Base-by-base conservation (phyloP, 2,329 filamentous ascomycete genomes). In the Colletotrichum tropicale region DNA sequence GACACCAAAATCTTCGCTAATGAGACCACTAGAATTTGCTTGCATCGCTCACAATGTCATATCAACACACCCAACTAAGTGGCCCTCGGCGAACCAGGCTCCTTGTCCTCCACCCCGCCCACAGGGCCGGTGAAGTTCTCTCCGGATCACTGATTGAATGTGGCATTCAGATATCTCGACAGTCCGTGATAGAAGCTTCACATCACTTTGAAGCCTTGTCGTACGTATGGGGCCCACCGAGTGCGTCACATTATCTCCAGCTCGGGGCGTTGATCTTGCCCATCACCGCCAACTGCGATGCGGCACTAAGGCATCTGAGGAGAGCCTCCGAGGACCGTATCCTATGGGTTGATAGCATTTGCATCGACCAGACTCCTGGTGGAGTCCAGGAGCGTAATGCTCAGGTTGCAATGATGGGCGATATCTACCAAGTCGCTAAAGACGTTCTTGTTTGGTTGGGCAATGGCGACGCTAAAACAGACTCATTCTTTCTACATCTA, bases 1-100 rank as follows among this genome's bases (percentile, higher is more conserved):
- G 8, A 52, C 0, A 10, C 0, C 43, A 13, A 52, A 8, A 1
- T 0, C 43, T 21, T 52, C 1, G 10, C 43, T 21, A 0, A 13
- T 18, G 0, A 36, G 32, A 8, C 30, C 26, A 24, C 12, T 62
- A 2, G 30, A 34, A 13, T n/a, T 16, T 9, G 0, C 1, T 62
- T 24, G 6, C 30, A 0, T 9, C 1, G 13, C 16, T 0, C 58
- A 9, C 4, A 36, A 62, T 62, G 28, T 8, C 58, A 8, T 36
- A 62, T 62, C 58, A 36, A 34, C 55, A 58, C 21, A 36, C n/a
- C 4, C 58, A 36, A 36, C 18, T 62, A 15, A 16, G 18, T 34
- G 58, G 28, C 30, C 30, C 58, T 62, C 58, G 30, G 36, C 16
- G n/a, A 5, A 36, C 28, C 0, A 2, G 26, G 18, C 58, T 61